phyloP scores from a whole-genome alignment of 2,329 filamentous ascomycete species.

The Esteya vermicola region DNA sequence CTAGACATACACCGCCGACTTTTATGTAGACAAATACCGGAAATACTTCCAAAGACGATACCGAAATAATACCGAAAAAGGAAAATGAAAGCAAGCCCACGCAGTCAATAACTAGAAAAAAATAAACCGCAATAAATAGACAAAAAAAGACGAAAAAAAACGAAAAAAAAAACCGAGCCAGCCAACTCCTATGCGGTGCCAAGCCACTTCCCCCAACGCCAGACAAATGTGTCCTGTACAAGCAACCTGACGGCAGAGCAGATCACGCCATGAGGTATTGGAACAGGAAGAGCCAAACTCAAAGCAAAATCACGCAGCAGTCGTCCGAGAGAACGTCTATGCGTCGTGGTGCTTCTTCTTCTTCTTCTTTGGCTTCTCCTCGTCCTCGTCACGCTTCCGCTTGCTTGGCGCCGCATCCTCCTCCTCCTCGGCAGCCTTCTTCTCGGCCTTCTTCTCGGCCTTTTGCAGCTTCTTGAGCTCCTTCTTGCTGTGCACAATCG shows the following conservation, averaged over 20 bases:
- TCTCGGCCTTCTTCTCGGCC: slow-evolving; percentile 14
- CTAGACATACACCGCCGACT: background rate
- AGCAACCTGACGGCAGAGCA: slow-evolving; percentile 1
- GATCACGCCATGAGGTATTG: too few species aligned
- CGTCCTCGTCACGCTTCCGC: slow-evolving; percentile 54
- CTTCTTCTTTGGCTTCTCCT: slow-evolving; percentile 42
- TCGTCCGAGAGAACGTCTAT: background rate
- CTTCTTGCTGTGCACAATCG: slow-evolving; percentile 44
- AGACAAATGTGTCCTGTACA: background rate
- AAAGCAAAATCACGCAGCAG: too few species aligned
- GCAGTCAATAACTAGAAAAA: background rate
- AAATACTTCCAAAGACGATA: too few species aligned
- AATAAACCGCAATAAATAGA: background rate
- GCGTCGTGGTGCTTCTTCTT: slow-evolving; percentile 23
- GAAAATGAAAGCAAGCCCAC: background rate
- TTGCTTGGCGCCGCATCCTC: slow-evolving; percentile 35
- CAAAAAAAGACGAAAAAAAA: background rate
- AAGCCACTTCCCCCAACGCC: background rate
- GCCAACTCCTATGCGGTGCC: background rate
- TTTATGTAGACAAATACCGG: too few species aligned
- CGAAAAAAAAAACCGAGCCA: background rate
- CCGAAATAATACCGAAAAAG: too few species aligned
- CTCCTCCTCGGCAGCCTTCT: slow-evolving; percentile 14
- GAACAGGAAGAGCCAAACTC: too few species aligned
- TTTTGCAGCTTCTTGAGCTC: slow-evolving; percentile 21